Evolutionary conservation across 306 rosid genomes (phyloP).

Genomic region (Quercus mongolica): DNA sequence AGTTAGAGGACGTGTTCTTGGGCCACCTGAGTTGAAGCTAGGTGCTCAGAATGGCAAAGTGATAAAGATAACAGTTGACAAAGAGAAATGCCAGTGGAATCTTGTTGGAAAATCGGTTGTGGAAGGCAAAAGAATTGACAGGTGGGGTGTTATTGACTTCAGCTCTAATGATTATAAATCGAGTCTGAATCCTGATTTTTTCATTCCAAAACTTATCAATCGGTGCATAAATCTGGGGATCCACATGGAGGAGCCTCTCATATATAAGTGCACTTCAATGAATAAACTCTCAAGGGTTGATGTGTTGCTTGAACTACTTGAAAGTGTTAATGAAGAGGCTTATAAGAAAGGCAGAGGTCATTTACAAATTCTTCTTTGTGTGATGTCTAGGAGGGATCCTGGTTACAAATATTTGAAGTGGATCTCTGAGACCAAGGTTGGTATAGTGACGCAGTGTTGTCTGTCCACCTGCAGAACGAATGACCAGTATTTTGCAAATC

Average conservation of each 20-base stretch:
- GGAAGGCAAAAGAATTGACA: conserved; percentile 50
- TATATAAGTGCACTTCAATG: conserved; percentile 41
- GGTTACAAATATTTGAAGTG: conserved; percentile 69
- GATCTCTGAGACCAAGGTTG: conserved; percentile 70
- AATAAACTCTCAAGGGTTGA: conserved; percentile 19
- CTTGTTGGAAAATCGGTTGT: conserved; percentile 53
- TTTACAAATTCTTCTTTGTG: conserved; percentile 68
- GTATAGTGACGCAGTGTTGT: conserved; percentile 80
- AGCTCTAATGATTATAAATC: conserved; percentile 10
- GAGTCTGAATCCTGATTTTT: conserved; percentile 22
- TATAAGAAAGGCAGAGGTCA: conserved; percentile 5
- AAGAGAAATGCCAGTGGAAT: conserved; percentile 68
- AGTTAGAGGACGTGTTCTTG: too few species aligned
- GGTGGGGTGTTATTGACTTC: conserved; percentile 65
- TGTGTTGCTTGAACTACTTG: conserved; percentile 45
- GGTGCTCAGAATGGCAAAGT: conserved; percentile 45
- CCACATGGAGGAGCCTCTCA: conserved; percentile 47
- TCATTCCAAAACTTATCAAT: conserved; percentile 38
- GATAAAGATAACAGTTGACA: conserved; percentile 40
- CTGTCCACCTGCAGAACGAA: conserved; percentile 37
- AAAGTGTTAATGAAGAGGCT: conserved; percentile 22
- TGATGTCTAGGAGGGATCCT: conserved; percentile 49
- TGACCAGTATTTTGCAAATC: conserved; percentile 56
- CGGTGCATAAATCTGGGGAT: conserved; percentile 64
- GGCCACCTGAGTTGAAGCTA: conserved; percentile 63